Percentiles rank a stretch among this genome's conserved stretches.
Conservation (phyloP, 2,329 filamentous ascomycete genomes). For the Zasmidium cellare region DNA sequence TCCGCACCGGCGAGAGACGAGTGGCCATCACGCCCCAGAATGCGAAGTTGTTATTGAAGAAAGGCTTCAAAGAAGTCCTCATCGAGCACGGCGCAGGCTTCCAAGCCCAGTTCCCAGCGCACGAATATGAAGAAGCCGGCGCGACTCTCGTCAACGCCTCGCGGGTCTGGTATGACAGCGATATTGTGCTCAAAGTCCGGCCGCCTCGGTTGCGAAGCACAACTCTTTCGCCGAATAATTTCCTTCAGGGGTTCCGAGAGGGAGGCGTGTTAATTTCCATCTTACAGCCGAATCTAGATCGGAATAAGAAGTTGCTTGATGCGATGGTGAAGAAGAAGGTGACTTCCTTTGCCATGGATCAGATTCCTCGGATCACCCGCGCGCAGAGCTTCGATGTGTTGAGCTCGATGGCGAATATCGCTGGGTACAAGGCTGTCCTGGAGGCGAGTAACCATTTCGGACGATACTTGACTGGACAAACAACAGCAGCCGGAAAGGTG, state of each 20-base stretch:
- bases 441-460: slow-evolving; percentile 90
- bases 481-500: slow-evolving; percentile 87
- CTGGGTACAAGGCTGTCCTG: slow-evolving; percentile 87
- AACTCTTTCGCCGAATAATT: slow-evolving; percentile 50
- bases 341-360: slow-evolving; percentile 87
- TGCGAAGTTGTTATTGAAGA: slow-evolving; percentile 77
- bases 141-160: slow-evolving; percentile 71
- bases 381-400: slow-evolving; percentile 87
- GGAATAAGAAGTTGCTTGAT: slow-evolving; percentile 75
- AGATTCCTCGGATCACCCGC: slow-evolving; percentile 85
- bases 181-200: slow-evolving; percentile 84
- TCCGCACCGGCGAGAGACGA: slow-evolving; percentile 74
- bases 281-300: slow-evolving; percentile 67
- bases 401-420: slow-evolving; percentile 91
- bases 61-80: slow-evolving; percentile 75
- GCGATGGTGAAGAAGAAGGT: slow-evolving; percentile 69
- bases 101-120: slow-evolving; percentile 74
- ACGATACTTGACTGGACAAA: slow-evolving; percentile 83
- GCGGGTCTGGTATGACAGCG: slow-evolving; percentile 70
- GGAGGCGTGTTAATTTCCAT: slow-evolving; percentile 79
- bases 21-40: slow-evolving; percentile 85
- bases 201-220: slow-evolving; percentile 62
- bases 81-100: slow-evolving; percentile 79
- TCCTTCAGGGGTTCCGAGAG: slow-evolving; percentile 67
- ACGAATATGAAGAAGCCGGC: slow-evolving; percentile 74